Evolutionary conservation across 768 basidiomycete genomes (phyloP), one percentile per base, ranked within the genome.

Genomic region (Mycena sanguinolenta): DNA sequence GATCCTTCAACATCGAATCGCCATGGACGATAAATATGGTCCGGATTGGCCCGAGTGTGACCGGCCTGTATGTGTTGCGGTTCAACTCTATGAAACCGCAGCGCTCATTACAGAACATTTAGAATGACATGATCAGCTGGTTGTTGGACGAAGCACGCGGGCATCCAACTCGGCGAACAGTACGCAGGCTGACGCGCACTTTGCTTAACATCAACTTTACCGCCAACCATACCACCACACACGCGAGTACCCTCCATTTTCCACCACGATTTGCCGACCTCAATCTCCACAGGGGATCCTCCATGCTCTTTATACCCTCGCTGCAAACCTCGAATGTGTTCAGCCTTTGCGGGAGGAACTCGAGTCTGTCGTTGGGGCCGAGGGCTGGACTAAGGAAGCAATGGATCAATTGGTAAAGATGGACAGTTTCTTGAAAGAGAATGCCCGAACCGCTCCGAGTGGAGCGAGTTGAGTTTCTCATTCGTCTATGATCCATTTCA

Each of bases 121-220:
- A 83, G 83, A 79, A 78, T 44, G 82, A 84, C 53, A 59, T 82
- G 58, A 74, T 84, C 6, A 76, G 76, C 46, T 84, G 82, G 82
- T 63, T 83, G 46, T 74, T 78, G 46, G 75, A 75, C 12, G 79
- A 74, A n/a, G 64, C 66, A 1, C 62, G 65, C 36, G 70, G 67
- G 2, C 46, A 65, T n/a, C 66, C 65, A 0, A 38, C 62, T 13
- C 62, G 67, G 1, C 52, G 57, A 23, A 64, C 61, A 1, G 62
- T 73, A 7, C 65, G 59, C 50, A 70, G 12, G 46, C 21, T 73
- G 39, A 55, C 70, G 3, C 58, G 54, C 44, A 55, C 72, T 53
- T 36, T 71, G 14, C 69, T 75, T 21, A 65, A 68, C 28, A 55
- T 83, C 75, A 80, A 82, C 64, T 73, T 79, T 50, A 75, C 59